Evolutionary conservation across 805 yeast species (phyloP).

Genomic region (Candida argentea): DNA sequence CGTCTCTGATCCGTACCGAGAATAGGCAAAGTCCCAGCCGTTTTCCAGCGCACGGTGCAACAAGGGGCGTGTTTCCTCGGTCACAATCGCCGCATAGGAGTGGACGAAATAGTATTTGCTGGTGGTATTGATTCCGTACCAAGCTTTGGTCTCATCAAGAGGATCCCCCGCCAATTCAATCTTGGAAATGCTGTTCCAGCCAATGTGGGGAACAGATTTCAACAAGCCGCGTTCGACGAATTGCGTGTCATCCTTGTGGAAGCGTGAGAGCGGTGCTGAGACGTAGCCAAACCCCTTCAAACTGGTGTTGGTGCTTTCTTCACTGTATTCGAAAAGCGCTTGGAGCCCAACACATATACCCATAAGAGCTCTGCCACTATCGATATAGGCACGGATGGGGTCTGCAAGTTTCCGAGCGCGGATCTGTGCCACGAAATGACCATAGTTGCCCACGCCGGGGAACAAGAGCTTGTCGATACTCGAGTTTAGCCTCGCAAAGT

Average conservation of each 20-base stretch:
- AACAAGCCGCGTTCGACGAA: slow-evolving; percentile 18
- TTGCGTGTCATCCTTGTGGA: slow-evolving; percentile 32
- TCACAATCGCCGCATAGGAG: slow-evolving; percentile 75
- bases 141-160: slow-evolving; percentile 15
- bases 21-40: slow-evolving; percentile 66
- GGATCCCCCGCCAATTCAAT: slow-evolving; percentile 14
- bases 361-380: slow-evolving; percentile 80
- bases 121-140: slow-evolving; percentile 56
- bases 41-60: slow-evolving; percentile 16
- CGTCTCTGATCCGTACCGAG: slow-evolving; percentile 66
- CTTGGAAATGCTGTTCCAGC: slow-evolving; percentile 65
- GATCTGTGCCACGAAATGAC: slow-evolving; percentile 77
- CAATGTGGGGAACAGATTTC: slow-evolving; percentile 93
- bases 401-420: slow-evolving; percentile 48
- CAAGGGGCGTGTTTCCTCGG: slow-evolving; percentile 14
- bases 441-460: slow-evolving; percentile 98
- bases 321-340: slow-evolving; percentile 65
- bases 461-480: slow-evolving; percentile 54
- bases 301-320: slow-evolving; percentile 50
- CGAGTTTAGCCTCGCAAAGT: slow-evolving; percentile 32
- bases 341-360: slow-evolving; percentile 98
- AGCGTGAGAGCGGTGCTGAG: slow-evolving; percentile 41
- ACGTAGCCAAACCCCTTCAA: slow-evolving; percentile 56
- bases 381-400: slow-evolving; percentile 59
- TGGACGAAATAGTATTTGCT: slow-evolving; percentile 90